Evolutionary conservation across 352 stramenopile species (phyloP).

Genomic region (Phytophthora ramorum): DNA sequence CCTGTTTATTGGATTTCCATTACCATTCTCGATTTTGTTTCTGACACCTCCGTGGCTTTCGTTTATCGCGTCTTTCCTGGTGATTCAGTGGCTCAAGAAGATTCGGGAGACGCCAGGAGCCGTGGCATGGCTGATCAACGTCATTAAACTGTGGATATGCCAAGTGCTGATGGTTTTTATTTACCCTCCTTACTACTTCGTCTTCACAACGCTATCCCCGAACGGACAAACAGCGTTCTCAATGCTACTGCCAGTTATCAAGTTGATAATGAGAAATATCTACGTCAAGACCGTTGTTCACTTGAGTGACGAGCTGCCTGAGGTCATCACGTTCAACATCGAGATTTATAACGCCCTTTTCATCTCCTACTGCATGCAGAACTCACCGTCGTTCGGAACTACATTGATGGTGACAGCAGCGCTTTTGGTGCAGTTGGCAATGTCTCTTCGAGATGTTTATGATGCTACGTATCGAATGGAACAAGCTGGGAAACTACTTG

Average conservation of each 20-base stretch:
- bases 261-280: conserved; percentile 25
- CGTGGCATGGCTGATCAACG: conserved; percentile 9
- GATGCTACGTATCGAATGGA: conserved; percentile 8
- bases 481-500: conserved; percentile 1
- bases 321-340: conserved; percentile 32
- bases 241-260: conserved; percentile 27
- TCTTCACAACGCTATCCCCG: conserved; percentile 21
- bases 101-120: conserved; percentile 18
- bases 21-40: conserved; percentile 33
- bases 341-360: conserved; percentile 40
- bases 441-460: conserved; percentile 26
- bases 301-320: conserved; percentile 27
- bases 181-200: conserved; percentile 32
- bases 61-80: conserved; percentile 15
- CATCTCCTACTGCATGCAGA: conserved; percentile 39
- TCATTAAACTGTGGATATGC: conserved; percentile 27
- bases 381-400: conserved; percentile 25
- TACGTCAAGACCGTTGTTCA: conserved; percentile 22
- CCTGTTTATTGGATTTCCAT: conserved; percentile 8
- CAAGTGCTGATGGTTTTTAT: conserved; percentile 24
- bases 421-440: conserved; percentile 9
- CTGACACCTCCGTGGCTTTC: conserved; percentile 16
- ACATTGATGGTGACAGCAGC: conserved; percentile 21
- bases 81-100: conserved; percentile 17
- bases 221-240: conserved; percentile 17